phyloP scores from a whole-genome alignment of 495 filamentous ascomycete species.

The Aspergillus egyptiacus region DNA sequence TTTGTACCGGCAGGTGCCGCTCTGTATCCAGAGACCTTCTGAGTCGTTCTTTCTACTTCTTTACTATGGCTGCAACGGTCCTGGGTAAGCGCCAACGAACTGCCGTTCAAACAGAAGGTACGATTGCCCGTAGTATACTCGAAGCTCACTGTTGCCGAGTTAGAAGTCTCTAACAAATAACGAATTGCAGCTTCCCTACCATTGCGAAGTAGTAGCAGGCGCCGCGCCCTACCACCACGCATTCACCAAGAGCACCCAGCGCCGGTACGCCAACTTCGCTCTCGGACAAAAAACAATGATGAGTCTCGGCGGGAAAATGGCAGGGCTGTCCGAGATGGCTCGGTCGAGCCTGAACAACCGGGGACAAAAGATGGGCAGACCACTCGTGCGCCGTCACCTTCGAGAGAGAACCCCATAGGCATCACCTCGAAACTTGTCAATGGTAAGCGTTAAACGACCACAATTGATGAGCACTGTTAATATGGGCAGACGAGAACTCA shows the following conservation, averaged over 20 bases:
- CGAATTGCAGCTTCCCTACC: slow-evolving; percentile 31
- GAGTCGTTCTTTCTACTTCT: slow-evolving; percentile 18
- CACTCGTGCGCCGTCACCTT: slow-evolving; percentile 25
- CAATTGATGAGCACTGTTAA: slow-evolving; percentile 1
- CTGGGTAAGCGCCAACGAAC: slow-evolving; percentile 69
- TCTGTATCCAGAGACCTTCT: slow-evolving; percentile 2
- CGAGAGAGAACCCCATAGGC: slow-evolving; percentile 22
- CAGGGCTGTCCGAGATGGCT: slow-evolving; percentile 15
- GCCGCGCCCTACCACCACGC: slow-evolving; percentile 45
- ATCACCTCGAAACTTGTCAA: slow-evolving; percentile 30
- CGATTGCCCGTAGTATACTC: slow-evolving; percentile 1
- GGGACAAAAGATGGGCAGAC: slow-evolving; percentile 27
- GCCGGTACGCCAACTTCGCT: slow-evolving; percentile 30
- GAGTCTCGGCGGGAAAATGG: slow-evolving; percentile 29
- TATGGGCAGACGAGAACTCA: slow-evolving; percentile 26
- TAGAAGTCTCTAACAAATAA: slow-evolving; percentile 16
- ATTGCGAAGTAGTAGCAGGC: slow-evolving; percentile 55
- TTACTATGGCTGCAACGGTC: slow-evolving; percentile 56
- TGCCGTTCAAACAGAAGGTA: slow-evolving; percentile 51
- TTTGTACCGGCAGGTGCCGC: background rate
- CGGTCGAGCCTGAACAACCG: slow-evolving; percentile 17
- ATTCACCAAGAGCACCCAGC: slow-evolving; percentile 21
- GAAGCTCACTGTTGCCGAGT: background rate
- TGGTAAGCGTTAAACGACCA: slow-evolving; percentile 19
- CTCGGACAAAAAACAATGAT: slow-evolving; percentile 21